phyloP scores from a whole-genome alignment of 441 rosid genomes.

The Kokia cookei region DNA sequence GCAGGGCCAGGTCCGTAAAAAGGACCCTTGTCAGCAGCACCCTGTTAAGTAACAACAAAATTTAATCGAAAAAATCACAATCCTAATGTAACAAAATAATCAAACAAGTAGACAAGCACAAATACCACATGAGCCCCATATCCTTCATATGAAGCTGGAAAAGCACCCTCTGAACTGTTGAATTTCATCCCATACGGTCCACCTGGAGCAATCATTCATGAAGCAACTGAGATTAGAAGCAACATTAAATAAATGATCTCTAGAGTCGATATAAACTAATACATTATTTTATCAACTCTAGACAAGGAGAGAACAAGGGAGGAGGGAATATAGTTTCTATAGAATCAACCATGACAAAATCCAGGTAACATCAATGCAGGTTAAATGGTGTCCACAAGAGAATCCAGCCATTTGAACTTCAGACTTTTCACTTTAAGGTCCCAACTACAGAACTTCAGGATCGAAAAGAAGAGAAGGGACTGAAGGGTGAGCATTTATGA shows the following conservation, averaged over 20 bases:
- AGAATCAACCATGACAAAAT: background rate
- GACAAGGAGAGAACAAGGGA: background rate
- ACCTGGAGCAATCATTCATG: conserved; percentile 34
- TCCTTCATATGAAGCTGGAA: conserved; percentile 59
- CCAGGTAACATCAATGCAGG: background rate
- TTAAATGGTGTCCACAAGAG: background rate
- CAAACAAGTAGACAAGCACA: conserved; percentile 11
- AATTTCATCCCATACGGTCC: conserved; percentile 70
- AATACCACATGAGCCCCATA: conserved; percentile 64
- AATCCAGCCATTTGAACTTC: background rate
- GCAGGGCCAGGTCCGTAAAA: conserved; percentile 65
- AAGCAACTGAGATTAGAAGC: conserved; percentile 17
- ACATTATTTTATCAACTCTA: background rate
- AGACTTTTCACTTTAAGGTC: background rate
- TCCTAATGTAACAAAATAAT: background rate
- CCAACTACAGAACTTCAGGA: background rate
- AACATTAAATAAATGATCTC: background rate
- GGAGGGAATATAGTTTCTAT: background rate
- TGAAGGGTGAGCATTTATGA: background rate
- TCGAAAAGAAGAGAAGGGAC: background rate
- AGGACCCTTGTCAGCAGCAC: conserved; percentile 59
- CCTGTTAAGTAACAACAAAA: conserved; percentile 37
- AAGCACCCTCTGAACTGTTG: conserved; percentile 43
- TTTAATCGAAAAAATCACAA: background rate
- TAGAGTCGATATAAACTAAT: background rate